Evolutionary conservation across 2,329 filamentous ascomycete genomes (phyloP), one percentile per base, ranked within the genome.

Genomic region (Cadophora gregata): DNA sequence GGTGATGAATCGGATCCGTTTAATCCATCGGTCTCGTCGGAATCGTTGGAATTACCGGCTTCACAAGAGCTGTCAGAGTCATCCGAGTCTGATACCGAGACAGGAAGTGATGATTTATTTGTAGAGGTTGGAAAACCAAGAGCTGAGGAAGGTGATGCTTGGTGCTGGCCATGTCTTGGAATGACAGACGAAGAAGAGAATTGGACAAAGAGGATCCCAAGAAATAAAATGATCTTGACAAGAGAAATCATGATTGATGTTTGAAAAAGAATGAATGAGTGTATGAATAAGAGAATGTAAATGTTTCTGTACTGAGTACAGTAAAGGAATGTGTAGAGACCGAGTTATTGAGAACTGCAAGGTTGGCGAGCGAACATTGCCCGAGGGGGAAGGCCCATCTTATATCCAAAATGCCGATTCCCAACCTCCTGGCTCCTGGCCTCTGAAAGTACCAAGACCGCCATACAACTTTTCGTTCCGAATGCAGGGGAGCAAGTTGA

Each of bases 201-300:
- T 38, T 65, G 67, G 31, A 62, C 38, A 48, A 67, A 25, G 24
- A 67, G 24, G n/a, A 62, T 27, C 33, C 33, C 53, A 45, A 66
- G 25, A 42, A 59, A 42, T 31, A 67, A 47, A 53, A 65, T n/a
- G 16, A 45, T 60, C 36, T 64, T 66, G 33, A 66, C 36, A 59
- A 66, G 51, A 27, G 67, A 64, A 62, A 62, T 55, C 63, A 66
- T 69, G 27, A 62, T 58, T 50, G 51, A 62, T 63, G 48, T 55
- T 24, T 29, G n/a, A 56, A 51, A 50, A 50, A 24, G 24, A 66
- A 61, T 33, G 47, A 59, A 67, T 45, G 61, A 33, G 31, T 64
- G 59, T 55, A 53, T 58, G 53, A 25, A 31, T 31, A 27, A 59
- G 8, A 58, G 29, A 60, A 38, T 19, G 31, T 58, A 38, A 12